Percentiles rank a stretch among this genome's conserved stretches.
These are phyloP conservation scores for Carex parvula DNA, from an alignment of 176 grass and related monocot species.

Conservation along the genomic window DNA sequence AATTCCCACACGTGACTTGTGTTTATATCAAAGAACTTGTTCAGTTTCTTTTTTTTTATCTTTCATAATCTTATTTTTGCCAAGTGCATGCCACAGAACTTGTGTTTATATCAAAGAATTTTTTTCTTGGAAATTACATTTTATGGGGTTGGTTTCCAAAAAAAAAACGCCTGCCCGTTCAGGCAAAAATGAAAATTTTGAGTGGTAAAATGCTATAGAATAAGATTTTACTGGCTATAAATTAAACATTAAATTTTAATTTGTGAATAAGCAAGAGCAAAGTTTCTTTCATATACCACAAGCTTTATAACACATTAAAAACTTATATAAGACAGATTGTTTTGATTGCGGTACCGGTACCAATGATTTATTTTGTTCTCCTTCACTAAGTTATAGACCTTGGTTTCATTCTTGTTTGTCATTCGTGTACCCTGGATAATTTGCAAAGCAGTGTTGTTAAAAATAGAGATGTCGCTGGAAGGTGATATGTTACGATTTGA, in stretches of 20 bases:
- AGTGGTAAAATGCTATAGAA: neutral
- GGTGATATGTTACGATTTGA: no score
- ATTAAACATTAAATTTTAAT: slow-evolving; percentile 5
- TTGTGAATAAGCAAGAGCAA: neutral
- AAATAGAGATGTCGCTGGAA: no score
- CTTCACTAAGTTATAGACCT: no score
- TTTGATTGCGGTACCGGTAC: no score
- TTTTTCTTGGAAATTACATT: neutral
- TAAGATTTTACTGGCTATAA: neutral
- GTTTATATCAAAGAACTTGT: neutral
- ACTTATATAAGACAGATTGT: neutral
- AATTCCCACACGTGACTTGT: neutral
- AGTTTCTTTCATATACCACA: neutral
- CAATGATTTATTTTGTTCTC: no score
- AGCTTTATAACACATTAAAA: neutral
- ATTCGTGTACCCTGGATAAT: no score
- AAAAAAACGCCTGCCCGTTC: neutral
- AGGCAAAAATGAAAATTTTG: neutral
- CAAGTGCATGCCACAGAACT: neutral
- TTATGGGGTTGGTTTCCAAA: neutral
- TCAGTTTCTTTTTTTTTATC: neutral
- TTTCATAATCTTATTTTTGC: neutral
- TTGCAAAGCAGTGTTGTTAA: no score
- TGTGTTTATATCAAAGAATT: neutral
- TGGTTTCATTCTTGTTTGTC: no score